Percentiles rank a stretch among this genome's conserved stretches.
Evolutionary conservation across 108 stramenopile species (phyloP).

Genomic region (Mayamaea pseudoterrestris): DNA sequence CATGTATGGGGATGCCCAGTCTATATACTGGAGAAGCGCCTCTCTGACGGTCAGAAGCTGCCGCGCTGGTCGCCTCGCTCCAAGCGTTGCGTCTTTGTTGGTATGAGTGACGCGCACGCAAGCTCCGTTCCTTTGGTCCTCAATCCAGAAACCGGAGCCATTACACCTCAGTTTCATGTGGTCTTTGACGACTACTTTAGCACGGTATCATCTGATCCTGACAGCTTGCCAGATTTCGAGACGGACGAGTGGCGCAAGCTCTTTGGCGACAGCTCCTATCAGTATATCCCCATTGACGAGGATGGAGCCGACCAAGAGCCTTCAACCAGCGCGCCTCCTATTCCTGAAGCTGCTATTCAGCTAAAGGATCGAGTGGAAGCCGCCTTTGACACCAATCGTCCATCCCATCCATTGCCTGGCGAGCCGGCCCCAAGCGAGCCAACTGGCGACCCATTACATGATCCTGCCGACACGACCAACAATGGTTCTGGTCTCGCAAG

Average conservation of each 20-base stretch:
- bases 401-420: too few species aligned
- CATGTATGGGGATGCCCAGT: conserved; percentile 31
- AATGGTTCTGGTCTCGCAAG: too few species aligned
- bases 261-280: conserved; percentile 15
- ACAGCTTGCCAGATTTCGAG: conserved; percentile 2
- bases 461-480: too few species aligned
- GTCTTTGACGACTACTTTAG: conserved; percentile 19
- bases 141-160: conserved; percentile 10
- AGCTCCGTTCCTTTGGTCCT: conserved; percentile 17
- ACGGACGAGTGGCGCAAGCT: conserved; percentile 4
- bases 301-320: too few species aligned
- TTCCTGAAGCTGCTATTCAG: neutral
- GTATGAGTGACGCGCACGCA: conserved; percentile 10
- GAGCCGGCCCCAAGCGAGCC: neutral
- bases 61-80: too few species aligned
- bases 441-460: too few species aligned
- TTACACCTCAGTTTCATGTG: conserved; percentile 19
- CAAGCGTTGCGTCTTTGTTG: conserved; percentile 23
- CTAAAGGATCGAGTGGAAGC: neutral
- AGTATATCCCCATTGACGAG: too few species aligned
- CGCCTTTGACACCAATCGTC: neutral
- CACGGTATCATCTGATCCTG: neutral
- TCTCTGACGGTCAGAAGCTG: conserved; percentile 20
- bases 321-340: neutral
- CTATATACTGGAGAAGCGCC: conserved; percentile 12